Conservation (phyloP, 164 flowering plant species). For the Stephania cephalantha region DNA sequence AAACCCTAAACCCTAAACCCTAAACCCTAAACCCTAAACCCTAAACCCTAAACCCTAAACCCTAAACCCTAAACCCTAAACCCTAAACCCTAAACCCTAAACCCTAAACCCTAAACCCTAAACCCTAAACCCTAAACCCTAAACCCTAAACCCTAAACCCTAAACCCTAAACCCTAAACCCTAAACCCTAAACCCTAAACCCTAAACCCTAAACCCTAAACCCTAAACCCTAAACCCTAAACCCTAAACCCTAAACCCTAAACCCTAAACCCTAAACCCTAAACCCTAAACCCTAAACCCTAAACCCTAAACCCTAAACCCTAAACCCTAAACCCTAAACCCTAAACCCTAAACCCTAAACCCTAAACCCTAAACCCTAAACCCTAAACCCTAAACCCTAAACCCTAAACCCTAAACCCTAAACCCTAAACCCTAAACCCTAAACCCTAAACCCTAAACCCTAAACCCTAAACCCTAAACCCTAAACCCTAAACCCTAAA, state of each 20-base stretch:
- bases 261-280: slow-evolving; percentile 11
- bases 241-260: slow-evolving; percentile 6
- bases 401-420: neutral
- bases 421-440: slow-evolving; percentile 13
- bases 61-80: slow-evolving; percentile 21
- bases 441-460: slow-evolving; percentile 21
- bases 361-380: slow-evolving; percentile 10
- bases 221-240: slow-evolving; percentile 17
- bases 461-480: slow-evolving; percentile 23
- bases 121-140: slow-evolving; percentile 17
- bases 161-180: slow-evolving; percentile 17
- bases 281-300: slow-evolving; percentile 18
- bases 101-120: slow-evolving; percentile 18
- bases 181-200: slow-evolving; percentile 17
- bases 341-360: slow-evolving; percentile 16
- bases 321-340: slow-evolving; percentile 10
- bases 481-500: slow-evolving; percentile 22
- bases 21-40: slow-evolving; percentile 10
- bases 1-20: slow-evolving; percentile 9
- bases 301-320: slow-evolving; percentile 12
- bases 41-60: slow-evolving; percentile 19
- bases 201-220: slow-evolving; percentile 19
- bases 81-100: slow-evolving; percentile 21
- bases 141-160: slow-evolving; percentile 17
- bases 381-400: slow-evolving; percentile 1